Percentiles rank a stretch among this genome's conserved stretches.
These are phyloP conservation scores for Candida khao-thaluensis DNA, from an alignment of 805 yeast species.

Conservation along the genomic window DNA sequence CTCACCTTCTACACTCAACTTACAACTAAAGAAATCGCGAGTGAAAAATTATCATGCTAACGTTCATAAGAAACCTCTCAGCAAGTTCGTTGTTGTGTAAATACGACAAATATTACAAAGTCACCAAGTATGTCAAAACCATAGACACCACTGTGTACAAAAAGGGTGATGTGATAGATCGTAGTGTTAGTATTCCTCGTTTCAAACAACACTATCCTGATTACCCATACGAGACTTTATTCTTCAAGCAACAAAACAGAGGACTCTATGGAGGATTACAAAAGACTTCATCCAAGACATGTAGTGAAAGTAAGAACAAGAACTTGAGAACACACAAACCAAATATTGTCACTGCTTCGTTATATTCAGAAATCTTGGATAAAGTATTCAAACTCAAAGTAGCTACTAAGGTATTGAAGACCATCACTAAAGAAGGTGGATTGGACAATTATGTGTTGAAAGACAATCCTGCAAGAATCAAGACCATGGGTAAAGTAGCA, in stretches of 20 bases:
- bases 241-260: slow-evolving; percentile 79
- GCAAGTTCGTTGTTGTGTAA: not conserved
- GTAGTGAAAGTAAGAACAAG: slow-evolving; percentile 76
- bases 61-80: slow-evolving; percentile 9
- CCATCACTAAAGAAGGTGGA: slow-evolving; percentile 93
- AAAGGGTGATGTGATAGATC: slow-evolving; percentile 36
- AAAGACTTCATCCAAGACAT: slow-evolving; percentile 70
- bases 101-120: slow-evolving; percentile 38
- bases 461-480: slow-evolving; percentile 84
- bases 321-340: slow-evolving; percentile 76
- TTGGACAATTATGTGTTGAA: slow-evolving; percentile 84
- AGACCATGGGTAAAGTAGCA: slow-evolving; percentile 89
- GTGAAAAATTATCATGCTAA: slow-evolving; percentile 6
- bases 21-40: too few relatives aligned
- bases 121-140: slow-evolving; percentile 39
- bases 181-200: slow-evolving; percentile 25
- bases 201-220: slow-evolving; percentile 24
- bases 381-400: slow-evolving; percentile 57
- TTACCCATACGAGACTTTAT: slow-evolving; percentile 60
- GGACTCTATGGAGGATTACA: slow-evolving; percentile 92
- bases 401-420: slow-evolving; percentile 77
- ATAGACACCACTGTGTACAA: slow-evolving; percentile 34
- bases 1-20: too few relatives aligned
- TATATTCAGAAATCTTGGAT: slow-evolving; percentile 83
- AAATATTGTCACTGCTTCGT: slow-evolving; percentile 67